A percentile compares a stretch with the other conserved stretches of the same genome.
These are phyloP conservation scores for Oryza coarctata DNA, from an alignment of 176 grass and related monocot genomes.

Conservation along the genomic window DNA sequence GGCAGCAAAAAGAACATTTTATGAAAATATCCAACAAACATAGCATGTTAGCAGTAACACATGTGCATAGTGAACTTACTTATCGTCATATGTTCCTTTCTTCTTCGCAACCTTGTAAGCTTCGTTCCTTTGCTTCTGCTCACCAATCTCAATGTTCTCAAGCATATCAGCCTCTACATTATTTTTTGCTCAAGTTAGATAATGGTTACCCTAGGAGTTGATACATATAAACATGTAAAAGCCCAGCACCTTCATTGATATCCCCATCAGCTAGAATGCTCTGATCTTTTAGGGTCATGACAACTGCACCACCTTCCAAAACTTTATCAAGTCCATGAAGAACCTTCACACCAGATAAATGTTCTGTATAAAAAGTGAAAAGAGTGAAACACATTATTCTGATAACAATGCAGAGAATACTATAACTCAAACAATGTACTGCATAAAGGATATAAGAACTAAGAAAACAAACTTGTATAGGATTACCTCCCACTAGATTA, in stretches of 20 bases:
- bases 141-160: constrained; percentile 89
- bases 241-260: constrained; percentile 76
- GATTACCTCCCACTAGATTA: constrained; percentile 47
- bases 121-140: constrained; percentile 74
- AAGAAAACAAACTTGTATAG: constrained; percentile 8
- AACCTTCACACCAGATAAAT: constrained; percentile 93
- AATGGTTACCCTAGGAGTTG: not conserved
- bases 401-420: not conserved
- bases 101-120: constrained; percentile 76
- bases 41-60: not conserved
- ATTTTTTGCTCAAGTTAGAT: constrained; percentile 10
- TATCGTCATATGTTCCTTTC: constrained; percentile 81
- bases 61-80: constrained; percentile 49
- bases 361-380: constrained; percentile 38
- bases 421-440: not conserved
- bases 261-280: constrained; percentile 83
- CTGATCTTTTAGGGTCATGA: constrained; percentile 90
- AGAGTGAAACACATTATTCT: constrained; percentile 27
- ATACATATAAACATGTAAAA: not conserved
- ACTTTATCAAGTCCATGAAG: constrained; percentile 97
- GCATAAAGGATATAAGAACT: not conserved
- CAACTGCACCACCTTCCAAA: constrained; percentile 90
- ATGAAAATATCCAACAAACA: not conserved
- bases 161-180: constrained; percentile 80
- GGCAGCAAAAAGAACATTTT: constrained; percentile 10